Conservation (phyloP, 176 grass and related monocot species). For the Neostapfia colusana region DNA sequence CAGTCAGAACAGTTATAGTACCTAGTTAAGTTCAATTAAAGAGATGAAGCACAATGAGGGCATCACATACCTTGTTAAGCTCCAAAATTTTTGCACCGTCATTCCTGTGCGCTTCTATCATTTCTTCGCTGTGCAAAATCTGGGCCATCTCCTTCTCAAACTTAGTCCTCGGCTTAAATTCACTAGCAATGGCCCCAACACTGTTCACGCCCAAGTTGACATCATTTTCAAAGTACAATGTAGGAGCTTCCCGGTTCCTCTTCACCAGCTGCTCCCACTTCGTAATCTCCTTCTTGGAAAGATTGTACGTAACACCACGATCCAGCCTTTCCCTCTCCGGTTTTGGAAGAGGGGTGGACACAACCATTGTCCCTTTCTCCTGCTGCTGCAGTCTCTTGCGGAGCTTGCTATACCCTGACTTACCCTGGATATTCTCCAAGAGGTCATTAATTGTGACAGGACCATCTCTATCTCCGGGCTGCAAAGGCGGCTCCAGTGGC, state of each 20-base stretch:
- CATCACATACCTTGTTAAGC: constrained; percentile 74
- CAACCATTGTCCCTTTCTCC: constrained; percentile 55
- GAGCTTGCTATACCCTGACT: constrained; percentile 75
- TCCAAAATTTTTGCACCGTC: constrained; percentile 88
- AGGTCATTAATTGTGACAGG: constrained; percentile 78
- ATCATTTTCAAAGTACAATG: constrained; percentile 77
- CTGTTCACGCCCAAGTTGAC: constrained; percentile 60
- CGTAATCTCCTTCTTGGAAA: constrained; percentile 53
- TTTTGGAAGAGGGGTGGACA: constrained; percentile 69
- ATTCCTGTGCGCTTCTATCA: constrained; percentile 76
- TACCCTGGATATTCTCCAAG: constrained; percentile 67
- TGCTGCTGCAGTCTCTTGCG: constrained; percentile 69
- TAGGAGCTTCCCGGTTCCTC: constrained; percentile 73
- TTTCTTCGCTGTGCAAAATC: constrained; percentile 49
- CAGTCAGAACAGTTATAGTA: neutral
- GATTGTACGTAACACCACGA: constrained; percentile 41
- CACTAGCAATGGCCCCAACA: constrained; percentile 73
- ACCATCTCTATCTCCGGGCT: constrained; percentile 46
- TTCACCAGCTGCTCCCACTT: constrained; percentile 70
- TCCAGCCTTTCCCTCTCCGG: constrained; percentile 62
- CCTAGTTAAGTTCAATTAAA: constrained; percentile 13
- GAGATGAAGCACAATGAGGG: neutral
- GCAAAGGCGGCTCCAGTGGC: constrained; percentile 41
- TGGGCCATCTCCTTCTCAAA: constrained; percentile 81
- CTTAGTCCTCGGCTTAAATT: constrained; percentile 70